Evolutionary conservation across 2,329 filamentous ascomycete species (phyloP).

Genomic region (Metarhizium humberi): DNA sequence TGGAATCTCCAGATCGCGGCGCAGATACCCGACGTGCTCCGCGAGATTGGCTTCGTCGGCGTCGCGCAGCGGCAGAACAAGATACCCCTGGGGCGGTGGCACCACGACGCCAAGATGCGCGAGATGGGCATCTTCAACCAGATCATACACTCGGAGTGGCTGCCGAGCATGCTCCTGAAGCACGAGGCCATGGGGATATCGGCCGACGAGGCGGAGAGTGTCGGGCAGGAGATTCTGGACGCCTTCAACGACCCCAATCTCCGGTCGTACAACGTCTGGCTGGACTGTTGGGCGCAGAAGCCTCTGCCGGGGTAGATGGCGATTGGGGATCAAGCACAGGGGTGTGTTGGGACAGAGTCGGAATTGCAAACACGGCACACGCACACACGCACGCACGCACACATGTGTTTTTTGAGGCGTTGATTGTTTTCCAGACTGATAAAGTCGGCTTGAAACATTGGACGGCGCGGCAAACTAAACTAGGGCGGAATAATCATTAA

Average conservation of each 20-base stretch:
- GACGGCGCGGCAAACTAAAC: too few relatives aligned
- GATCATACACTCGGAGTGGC: conserved; percentile 24
- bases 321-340: neutral
- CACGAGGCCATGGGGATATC: conserved; percentile 22
- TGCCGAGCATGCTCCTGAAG: conserved; percentile 23
- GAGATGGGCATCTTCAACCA: conserved; percentile 30
- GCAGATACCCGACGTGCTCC: conserved; percentile 19
- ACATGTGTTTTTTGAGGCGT: neutral
- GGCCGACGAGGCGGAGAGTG: conserved; percentile 21
- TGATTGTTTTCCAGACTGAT: neutral
- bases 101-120: conserved; percentile 21
- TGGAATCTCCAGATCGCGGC: conserved; percentile 24
- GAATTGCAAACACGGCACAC: neutral
- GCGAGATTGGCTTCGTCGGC: conserved; percentile 25
- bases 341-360: neutral
- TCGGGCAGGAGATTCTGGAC: conserved; percentile 21
- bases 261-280: conserved; percentile 25
- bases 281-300: conserved; percentile 30
- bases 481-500: too few relatives aligned
- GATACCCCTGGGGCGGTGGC: conserved; percentile 29
- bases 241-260: conserved; percentile 22
- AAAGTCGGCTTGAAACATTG: neutral
- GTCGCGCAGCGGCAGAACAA: conserved; percentile 18
- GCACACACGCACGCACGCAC: too few relatives aligned
- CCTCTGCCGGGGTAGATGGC: conserved; percentile 12